Base-by-base conservation (phyloP, 768 basidiomycete genomes). In the Phylloporus sp. region DNA sequence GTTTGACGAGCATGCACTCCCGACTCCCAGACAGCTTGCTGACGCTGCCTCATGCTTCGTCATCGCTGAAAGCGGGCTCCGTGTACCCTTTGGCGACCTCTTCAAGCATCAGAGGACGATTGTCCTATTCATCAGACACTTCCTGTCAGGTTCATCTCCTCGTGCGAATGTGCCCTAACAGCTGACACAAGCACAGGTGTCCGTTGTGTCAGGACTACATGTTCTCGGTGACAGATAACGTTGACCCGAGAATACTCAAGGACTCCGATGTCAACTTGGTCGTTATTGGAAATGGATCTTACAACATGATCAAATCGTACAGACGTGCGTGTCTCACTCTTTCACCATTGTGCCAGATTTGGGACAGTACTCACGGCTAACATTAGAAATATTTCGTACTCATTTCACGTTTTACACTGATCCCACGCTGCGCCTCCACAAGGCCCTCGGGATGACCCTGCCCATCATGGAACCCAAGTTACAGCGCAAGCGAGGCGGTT, bases 151-250 rank as follows among this genome's bases (percentile, higher is more conserved):
- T 20, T 9, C 35, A 38, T 34, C 31, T 18, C 38, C 21, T 42
- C 44, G 37, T 46, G 38, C 26, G 48, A 48, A 49, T 10, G 14
- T n/a, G 41, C 13, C 15, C 17, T 38, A 11, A 15, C 20, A 15
- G 22, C 36, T 55, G 38, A 52, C 42, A 42, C 20, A n/a, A 1
- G 6, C 36, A 5, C 33, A 78, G 80, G 77, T 93, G 90, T 60
- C 84, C 87, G 0, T 66, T 82, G 11, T 90, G 88, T 64, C 89
- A 91, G 59, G 91, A 95, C 63, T 96, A 94, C 64, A 81, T 93
- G 75, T 72, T 78, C 33, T 83, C 81, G 27, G 73, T 89, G 53
- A 67, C 70, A 67, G 70, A 61, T 42, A 71, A 76, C 37, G 63
- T 81, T 53, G 51, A 77, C 54, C 61, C 69, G 46, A 70, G 71